Evolutionary conservation across 1,284 basidiomycete genomes (phyloP), one percentile per base, ranked within the genome.

Genomic region (Boletus smithii): DNA sequence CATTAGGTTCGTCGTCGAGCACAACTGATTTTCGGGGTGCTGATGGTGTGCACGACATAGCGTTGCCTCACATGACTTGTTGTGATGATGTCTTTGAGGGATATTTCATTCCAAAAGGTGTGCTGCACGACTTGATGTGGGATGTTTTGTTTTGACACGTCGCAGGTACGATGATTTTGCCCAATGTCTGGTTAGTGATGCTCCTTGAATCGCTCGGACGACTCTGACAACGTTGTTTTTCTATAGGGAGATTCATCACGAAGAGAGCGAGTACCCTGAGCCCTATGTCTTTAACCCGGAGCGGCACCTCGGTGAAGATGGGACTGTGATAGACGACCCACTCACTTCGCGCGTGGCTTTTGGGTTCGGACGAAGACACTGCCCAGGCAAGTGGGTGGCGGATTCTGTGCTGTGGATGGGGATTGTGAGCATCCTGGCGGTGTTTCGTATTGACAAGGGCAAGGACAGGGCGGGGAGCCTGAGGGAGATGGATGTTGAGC

Each of bases 381-480:
- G 67, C 37, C 62, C 67, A 23, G 66, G 66, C 1, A 61, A 67
- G 42, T 62, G 56, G 53, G 55, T 70, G 17, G 66, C 65, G 10
- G 67, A 69, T 31, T 57, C 63, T 8, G 32, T 66, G 7, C 23
- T 70, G 9, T 70, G 67, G 61, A 67, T 64, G 42, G 64, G 59
- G 0, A 58, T 65, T 2, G 66, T 59, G 34, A 56, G 59, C n/a
- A 58, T 69, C 27, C 46, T 70, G 22, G 54, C 68, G 10, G 45
- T 58, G 13, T 59, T 70, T 32, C 48, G 46, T 5, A 48, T 70
- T 3, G 54, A 49, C 8, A 63, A 58, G 44, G 40, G 42, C 16
- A 66, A 50, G 42, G 68, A 68, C 31, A 35, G 18, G 13, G 29
- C 24, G n/a, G 66, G 65, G 9, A 57, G 42, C n/a, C n/a, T n/a